Conservation (phyloP, 2,329 filamentous ascomycete species). For the Stagonosporopsis tanaceti region DNA sequence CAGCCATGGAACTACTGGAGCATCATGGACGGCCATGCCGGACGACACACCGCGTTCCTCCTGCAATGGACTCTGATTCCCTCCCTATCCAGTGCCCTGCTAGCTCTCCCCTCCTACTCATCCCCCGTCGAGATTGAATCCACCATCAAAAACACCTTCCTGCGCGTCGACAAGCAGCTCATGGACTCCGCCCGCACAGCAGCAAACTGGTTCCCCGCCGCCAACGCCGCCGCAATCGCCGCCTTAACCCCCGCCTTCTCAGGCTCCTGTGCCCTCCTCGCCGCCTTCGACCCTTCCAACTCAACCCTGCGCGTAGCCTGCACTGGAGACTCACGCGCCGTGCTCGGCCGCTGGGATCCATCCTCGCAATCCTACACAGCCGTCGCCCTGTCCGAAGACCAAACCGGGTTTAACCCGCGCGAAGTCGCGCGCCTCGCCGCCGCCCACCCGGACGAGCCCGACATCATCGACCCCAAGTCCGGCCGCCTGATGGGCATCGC, state of each 20-base stretch:
- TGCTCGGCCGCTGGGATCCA: conserved; percentile 63
- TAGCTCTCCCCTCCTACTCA: conserved; percentile 34
- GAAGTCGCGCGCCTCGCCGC: conserved; percentile 64
- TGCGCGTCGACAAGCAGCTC: conserved; percentile 65
- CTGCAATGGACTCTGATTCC: conserved; percentile 55
- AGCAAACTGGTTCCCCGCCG: conserved; percentile 50
- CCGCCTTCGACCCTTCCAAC: conserved; percentile 65
- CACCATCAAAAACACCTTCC: conserved; percentile 66
- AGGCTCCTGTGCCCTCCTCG: conserved; percentile 71
- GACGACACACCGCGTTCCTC: conserved; percentile 53
- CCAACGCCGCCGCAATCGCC: conserved; percentile 35
- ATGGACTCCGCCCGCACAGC: conserved; percentile 51
- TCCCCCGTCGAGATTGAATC: conserved; percentile 60
- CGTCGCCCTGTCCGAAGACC: conserved; percentile 67
- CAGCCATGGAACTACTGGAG: conserved; percentile 51
- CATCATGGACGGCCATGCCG: conserved; percentile 62
- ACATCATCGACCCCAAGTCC: conserved; percentile 60
- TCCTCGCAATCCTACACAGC: conserved; percentile 58
- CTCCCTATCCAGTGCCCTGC: conserved; percentile 51
- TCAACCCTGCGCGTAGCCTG: conserved; percentile 68
- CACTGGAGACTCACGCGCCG: conserved; percentile 72
- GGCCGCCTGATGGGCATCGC: conserved; percentile 69
- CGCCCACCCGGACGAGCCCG: conserved; percentile 69
- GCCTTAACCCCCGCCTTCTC: conserved; percentile 52
- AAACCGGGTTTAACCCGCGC: conserved; percentile 68